Evolutionary conservation across 441 rosid species (phyloP).

Genomic region (Mallotus japonicus): DNA sequence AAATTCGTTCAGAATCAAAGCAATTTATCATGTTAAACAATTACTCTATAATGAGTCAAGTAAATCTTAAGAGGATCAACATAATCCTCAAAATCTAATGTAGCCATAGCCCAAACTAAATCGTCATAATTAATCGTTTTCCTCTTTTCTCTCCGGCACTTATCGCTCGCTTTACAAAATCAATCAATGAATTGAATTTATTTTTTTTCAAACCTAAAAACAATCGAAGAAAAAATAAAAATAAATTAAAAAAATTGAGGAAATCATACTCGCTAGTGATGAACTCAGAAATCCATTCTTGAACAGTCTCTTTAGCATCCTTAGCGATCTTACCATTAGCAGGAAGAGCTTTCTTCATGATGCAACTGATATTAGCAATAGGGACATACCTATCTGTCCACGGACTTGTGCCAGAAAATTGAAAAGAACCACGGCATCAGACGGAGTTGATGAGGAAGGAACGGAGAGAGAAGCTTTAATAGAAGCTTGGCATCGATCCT

Average conservation of each 20-base stretch:
- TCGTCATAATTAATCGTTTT: slow-evolving; percentile 95
- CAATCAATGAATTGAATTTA: slow-evolving; percentile 1
- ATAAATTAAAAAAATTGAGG: neutral
- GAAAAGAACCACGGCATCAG: too few species aligned
- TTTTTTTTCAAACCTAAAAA: neutral
- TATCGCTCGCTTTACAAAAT: slow-evolving; percentile 83
- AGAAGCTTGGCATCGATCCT: too few species aligned
- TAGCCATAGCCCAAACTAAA: slow-evolving; percentile 95
- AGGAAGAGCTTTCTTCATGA: too few species aligned
- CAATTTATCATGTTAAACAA: neutral
- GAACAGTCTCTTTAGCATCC: too few species aligned
- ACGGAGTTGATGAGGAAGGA: too few species aligned
- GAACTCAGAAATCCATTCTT: too few species aligned
- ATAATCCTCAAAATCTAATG: slow-evolving; percentile 94
- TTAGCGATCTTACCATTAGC: too few species aligned
- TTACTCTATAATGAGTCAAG: slow-evolving; percentile 72
- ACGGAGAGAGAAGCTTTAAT: too few species aligned
- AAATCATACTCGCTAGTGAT: slow-evolving; percentile 54
- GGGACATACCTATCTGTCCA: too few species aligned
- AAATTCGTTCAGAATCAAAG: neutral
- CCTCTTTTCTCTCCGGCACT: slow-evolving; percentile 96
- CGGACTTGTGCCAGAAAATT: too few species aligned
- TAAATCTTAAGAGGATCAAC: slow-evolving; percentile 83
- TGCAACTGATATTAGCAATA: too few species aligned
- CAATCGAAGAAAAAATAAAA: neutral